These are phyloP conservation scores for Cyclotella sp. DNA, from an alignment of 108 stramenopile genomes.

Conservation along the genomic window DNA sequence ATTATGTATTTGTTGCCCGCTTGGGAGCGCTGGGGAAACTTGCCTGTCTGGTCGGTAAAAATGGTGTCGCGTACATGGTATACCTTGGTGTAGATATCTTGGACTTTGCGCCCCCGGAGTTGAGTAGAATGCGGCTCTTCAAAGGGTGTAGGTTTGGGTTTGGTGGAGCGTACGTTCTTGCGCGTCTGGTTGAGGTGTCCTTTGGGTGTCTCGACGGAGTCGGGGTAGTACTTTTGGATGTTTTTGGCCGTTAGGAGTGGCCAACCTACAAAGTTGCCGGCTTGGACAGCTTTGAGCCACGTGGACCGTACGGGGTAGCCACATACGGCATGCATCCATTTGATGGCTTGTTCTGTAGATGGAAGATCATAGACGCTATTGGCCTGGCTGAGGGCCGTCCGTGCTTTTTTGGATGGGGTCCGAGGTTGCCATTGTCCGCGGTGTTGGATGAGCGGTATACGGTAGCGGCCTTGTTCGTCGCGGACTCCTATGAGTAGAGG, in stretches of 20 bases:
- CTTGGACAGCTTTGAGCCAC: slow-evolving; percentile 20
- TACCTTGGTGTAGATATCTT: neutral
- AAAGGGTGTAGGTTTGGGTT: neutral
- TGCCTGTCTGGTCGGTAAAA: neutral
- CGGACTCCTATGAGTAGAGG: neutral
- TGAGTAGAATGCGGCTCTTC: neutral
- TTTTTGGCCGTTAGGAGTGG: neutral
- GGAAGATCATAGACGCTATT: slow-evolving; percentile 14
- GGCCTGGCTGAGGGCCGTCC: neutral
- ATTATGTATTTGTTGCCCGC: too few relatives aligned
- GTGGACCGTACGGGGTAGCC: slow-evolving; percentile 12
- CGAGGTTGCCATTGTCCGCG: neutral
- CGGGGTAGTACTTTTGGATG: neutral
- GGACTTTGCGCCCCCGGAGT: neutral
- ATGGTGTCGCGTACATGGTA: neutral
- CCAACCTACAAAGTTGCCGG: neutral
- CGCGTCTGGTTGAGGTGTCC: neutral
- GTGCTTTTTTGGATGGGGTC: neutral
- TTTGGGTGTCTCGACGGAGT: neutral
- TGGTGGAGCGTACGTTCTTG: neutral
- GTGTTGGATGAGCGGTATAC: neutral
- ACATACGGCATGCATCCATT: neutral
- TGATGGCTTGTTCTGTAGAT: neutral
- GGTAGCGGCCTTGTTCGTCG: neutral
- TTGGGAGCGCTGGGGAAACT: too few relatives aligned